These are phyloP conservation scores for Coleophoma eucalyptorum DNA, from an alignment of 2,329 filamentous ascomycete genomes.

Conservation along the genomic window DNA sequence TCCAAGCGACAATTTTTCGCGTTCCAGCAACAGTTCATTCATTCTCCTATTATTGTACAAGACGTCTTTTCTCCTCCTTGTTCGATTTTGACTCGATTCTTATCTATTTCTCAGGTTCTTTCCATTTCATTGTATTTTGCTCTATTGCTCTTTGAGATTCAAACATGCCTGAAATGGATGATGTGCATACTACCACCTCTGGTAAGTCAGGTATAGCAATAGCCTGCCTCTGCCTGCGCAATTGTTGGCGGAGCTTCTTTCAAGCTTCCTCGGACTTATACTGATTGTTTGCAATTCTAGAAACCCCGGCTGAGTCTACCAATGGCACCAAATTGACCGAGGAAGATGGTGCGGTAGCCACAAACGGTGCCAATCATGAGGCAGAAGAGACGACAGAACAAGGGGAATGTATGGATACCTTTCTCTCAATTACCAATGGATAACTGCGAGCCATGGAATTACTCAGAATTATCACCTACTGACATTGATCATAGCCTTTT, in stretches of 20 bases:
- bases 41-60: too few species aligned
- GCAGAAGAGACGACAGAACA: constrained; percentile 21
- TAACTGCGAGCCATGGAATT: too few species aligned
- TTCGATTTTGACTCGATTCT: neutral
- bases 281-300: constrained; percentile 5
- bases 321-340: constrained; percentile 13
- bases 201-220: constrained; percentile 3
- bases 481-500: constrained; percentile 39
- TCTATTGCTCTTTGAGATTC: constrained; percentile 1
- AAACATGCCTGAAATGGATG: constrained; percentile 26
- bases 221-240: too few species aligned
- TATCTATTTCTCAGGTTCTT: constrained; percentile 6
- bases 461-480: constrained; percentile 6
- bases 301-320: constrained; percentile 10
- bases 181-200: constrained; percentile 21
- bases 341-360: constrained; percentile 14
- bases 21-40: too few species aligned
- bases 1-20: too few species aligned
- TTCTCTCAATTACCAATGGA: constrained; percentile 1
- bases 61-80: too few species aligned
- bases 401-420: constrained; percentile 22
- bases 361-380: constrained; percentile 16
- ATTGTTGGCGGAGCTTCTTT: too few species aligned
- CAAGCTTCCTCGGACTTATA: too few species aligned
- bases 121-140: constrained; percentile 4